Base-by-base conservation (phyloP, 306 rosid genomes). In the Ceratonia siliqua region DNA sequence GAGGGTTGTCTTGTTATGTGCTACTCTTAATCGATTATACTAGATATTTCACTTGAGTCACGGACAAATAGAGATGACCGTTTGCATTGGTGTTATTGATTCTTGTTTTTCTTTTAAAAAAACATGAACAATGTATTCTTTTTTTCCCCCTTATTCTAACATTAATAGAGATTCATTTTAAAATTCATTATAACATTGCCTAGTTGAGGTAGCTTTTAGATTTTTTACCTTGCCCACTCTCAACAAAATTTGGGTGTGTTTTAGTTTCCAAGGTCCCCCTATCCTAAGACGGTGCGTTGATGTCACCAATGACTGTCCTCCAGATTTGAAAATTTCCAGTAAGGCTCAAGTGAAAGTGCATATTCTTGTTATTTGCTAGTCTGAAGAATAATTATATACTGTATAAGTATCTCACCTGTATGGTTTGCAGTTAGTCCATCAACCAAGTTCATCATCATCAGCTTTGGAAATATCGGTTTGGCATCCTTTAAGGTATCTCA, bases 351-450 rank as follows among this genome's bases (percentile, higher is more conserved):
- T 28, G 32, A 28, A 28, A 28, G 2, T 28, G 32, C 32, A 28
- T 28, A 28, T 28, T 28, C 32, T 28, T 28, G 2, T 28, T 28
- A 28, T 4, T 1, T 48, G 24, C 22, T 6, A n/a, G 24, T 48
- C 22, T 48, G 54, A 17, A 6, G 25, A 9, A 4, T 61, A 61
- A 41, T 17, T 35, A 38, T 63, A 3, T 17, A 13, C 50, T 63
- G 46, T n/a, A 49, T 18, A 13, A 45, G 56, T 27, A 46, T 74
- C 73, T 74, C 30, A 53, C 67, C 13, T 30, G 49, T 75, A 15
- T 76, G 69, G 54, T 43, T 76, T 83, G 70, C 77, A 83, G 84
- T 76, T 71, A 32, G 81, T 79, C 61, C 70, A 80, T 49, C 86
- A 83, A 32, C 50, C 50, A 18, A 8, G 22, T 50, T 8, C 13